phyloP scores from a whole-genome alignment of 441 rosid species.

The Codiaeum variegatum region DNA sequence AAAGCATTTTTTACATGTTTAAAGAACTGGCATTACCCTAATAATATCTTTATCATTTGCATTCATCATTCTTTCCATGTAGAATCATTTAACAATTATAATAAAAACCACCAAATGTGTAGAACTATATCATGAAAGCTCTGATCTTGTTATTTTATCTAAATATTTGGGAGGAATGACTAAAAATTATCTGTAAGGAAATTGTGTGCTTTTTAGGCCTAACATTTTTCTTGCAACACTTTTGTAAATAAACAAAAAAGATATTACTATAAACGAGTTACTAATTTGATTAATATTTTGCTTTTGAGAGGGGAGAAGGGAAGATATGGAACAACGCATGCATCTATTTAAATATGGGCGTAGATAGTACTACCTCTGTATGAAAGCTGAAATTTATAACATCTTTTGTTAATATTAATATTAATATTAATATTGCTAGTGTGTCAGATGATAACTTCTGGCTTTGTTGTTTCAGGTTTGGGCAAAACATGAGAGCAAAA shows the following conservation, averaged over 20 bases:
- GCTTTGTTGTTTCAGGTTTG: conserved; percentile 27
- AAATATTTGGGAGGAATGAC: not conserved
- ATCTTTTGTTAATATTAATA: not conserved
- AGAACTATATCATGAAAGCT: not conserved
- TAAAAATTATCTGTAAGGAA: not conserved
- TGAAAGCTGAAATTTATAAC: not conserved
- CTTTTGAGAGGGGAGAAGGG: not conserved
- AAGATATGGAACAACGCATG: not conserved
- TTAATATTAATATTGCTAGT: too few species aligned
- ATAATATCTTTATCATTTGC: not conserved
- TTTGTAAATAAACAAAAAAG: too few species aligned
- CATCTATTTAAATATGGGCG: not conserved
- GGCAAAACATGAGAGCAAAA: not conserved
- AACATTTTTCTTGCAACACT: not conserved
- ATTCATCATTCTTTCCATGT: not conserved
- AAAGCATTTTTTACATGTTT: not conserved
- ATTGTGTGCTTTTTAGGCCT: not conserved
- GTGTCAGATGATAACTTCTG: conserved; percentile 13
- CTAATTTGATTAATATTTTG: too few species aligned
- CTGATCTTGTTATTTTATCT: not conserved
- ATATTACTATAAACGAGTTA: not conserved
- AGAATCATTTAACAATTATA: not conserved
- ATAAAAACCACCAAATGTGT: not conserved
- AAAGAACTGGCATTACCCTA: not conserved
- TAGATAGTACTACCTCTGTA: not conserved